Conservation (phyloP, 83 land plant genomes). For the Thuja plicata region DNA sequence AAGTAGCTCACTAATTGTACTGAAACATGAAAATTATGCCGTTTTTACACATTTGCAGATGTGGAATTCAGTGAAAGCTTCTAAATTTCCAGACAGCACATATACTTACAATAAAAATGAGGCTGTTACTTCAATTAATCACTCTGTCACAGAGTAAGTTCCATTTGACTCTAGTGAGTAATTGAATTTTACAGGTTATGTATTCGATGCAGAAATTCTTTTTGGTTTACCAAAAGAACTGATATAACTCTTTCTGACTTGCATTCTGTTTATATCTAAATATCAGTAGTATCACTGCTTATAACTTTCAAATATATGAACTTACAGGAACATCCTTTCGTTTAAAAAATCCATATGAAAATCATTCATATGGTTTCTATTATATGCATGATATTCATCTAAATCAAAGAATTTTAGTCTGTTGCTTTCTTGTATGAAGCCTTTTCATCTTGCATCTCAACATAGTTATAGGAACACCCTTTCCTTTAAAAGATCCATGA, state of each 20-base stretch:
- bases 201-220: background rate
- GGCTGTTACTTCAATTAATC: constrained; percentile 6
- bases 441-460: background rate
- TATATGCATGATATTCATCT: background rate
- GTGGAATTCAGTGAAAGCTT: constrained; percentile 7
- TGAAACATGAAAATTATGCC: background rate
- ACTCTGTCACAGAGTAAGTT: constrained; percentile 3
- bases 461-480: background rate
- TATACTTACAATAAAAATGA: background rate
- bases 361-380: background rate
- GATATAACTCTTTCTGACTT: background rate
- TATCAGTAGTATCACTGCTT: constrained; percentile 11
- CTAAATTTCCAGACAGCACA: background rate
- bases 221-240: background rate
- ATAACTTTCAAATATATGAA: background rate
- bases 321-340: background rate
- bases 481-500: background rate
- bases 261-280: background rate
- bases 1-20: background rate
- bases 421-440: background rate
- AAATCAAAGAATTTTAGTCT: background rate
- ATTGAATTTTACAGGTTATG: background rate
- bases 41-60: constrained; percentile 2
- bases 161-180: background rate
- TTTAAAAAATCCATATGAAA: background rate